Evolutionary conservation across 2,329 filamentous ascomycete genomes (phyloP), one percentile per base, ranked within the genome.

Genomic region (Aspergillus cejpii): DNA sequence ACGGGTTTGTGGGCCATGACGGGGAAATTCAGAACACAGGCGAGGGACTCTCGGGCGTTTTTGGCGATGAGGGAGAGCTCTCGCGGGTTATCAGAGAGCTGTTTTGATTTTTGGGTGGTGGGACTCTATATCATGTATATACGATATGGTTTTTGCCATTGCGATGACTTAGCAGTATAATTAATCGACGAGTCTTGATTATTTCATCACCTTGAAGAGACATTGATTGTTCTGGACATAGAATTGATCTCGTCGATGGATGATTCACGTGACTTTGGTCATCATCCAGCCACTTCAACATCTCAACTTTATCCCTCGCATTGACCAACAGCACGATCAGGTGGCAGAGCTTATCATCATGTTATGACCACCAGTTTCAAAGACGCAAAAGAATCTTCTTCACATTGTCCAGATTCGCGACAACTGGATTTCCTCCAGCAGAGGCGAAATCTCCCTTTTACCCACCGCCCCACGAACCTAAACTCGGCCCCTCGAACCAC

Each of bases 1-100:
- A 63, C 53, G 64, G 64, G 5, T 70, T 68, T 52, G 63, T 65
- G 20, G 59, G 57, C 2, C 49, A 60, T 7, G 61, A 68, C 39
- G 64, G 66, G 8, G 67, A 68, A 21, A 56, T 69, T 11, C 60
- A 61, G 21, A 70, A 69, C 50, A 69, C 69, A 8, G 70, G 71
- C 2, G 69, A 72, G 36, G 65, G 65, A 26, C 54, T 71, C 14
- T 64, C 66, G 38, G 68, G 68, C 3, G 69, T 70, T 6, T 69
- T 78, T 51, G 75, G 74, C 3, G 73, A 72, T 38, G 79, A 82
- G 47, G 78, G 79, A 33, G 79, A 81, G 55, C 66, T 83, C 59
- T 73, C 75, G 24, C 71, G 74, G 46, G 78, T 81, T 27, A 69
- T 83, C 60, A 70, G 76, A 50, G 76, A 80, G 55, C 58, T 83